Percentiles rank a stretch among this genome's conserved stretches.
phyloP scores from a whole-genome alignment of 2,329 filamentous ascomycete genomes.

The Chaetomium sp. region DNA sequence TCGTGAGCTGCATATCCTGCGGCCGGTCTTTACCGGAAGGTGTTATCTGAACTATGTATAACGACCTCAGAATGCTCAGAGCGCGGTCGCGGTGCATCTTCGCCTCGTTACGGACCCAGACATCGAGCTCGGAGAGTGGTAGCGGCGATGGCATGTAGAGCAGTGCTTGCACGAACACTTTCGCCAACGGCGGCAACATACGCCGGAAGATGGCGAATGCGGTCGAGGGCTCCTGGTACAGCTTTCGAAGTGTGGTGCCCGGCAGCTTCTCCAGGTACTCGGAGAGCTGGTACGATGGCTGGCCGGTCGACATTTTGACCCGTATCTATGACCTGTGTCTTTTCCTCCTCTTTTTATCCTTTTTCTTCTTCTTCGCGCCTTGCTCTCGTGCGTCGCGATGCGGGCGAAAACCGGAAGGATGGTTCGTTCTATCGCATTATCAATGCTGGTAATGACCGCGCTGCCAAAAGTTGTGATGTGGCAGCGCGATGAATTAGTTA shows the following conservation, averaged over 20 bases:
- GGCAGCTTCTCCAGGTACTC: constrained; percentile 92
- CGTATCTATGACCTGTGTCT: no score
- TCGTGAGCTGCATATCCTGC: constrained; percentile 68
- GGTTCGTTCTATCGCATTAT: constrained; percentile 10
- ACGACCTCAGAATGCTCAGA: constrained; percentile 68
- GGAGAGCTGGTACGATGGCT: constrained; percentile 56
- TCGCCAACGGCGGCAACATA: constrained; percentile 92
- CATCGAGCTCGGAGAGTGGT: constrained; percentile 70
- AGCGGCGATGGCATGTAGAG: constrained; percentile 84
- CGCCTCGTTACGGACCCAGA: constrained; percentile 68
- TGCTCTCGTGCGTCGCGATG: neutral
- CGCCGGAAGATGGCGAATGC: constrained; percentile 92
- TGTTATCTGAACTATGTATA: constrained; percentile 77
- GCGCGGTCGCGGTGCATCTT: constrained; percentile 74
- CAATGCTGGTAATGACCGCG: neutral
- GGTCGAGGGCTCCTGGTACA: constrained; percentile 95
- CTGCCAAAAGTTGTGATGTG: neutral
- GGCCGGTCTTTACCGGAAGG: constrained; percentile 54
- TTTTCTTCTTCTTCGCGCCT: neutral
- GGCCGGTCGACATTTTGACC: constrained; percentile 38
- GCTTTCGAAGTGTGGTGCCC: constrained; percentile 79
- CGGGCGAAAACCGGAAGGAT: neutral
- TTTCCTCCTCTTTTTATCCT: neutral
- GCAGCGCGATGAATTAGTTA: neutral
- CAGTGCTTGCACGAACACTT: constrained; percentile 91